Evolutionary conservation across 352 stramenopile genomes (phyloP), one percentile per base, ranked within the genome.

Genomic region (Pythium oligandrum): DNA sequence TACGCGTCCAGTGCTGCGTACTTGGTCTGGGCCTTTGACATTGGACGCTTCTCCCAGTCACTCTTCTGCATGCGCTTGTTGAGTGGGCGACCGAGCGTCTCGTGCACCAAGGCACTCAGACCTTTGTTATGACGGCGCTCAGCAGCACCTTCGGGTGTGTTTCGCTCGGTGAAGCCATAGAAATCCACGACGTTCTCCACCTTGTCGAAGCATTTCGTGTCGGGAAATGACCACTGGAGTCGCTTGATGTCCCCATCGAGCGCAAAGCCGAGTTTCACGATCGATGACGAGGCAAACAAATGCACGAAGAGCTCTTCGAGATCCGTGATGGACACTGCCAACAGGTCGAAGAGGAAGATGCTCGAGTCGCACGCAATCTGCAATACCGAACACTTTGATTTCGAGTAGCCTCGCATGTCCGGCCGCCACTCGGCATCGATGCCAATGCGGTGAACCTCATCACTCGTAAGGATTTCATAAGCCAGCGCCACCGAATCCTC

Each of bases 341-440:
- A 30, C 1, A 88, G 61, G 48, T 90, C 80, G 49, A 87, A 86
- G 12, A 90, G 65, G 46, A 90, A 88, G 12, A 82, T 72, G 44
- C 83, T 73, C 30, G 67, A 66, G n/a, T 74, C 66, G 37, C 77
- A 90, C 32, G 80, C 77, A 44, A 88, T 64, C 50, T 88, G 77
- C 37, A 90, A 65, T 38, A 88, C 71, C 1, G 80, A 80, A 53
- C 75, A 87, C 40, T 78, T 79, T 4, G 79, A 88, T 44, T 82
- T 76, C 26, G 68, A 53, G 17, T 66, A 53, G 2, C 64, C 70
- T 30, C 53, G 52, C 4, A 35, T 45, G 50, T 90, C 80, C 3
- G 77, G 77, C 4, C 77, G 73, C 80, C 80, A 90, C 50, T 90
- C 80, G 9, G 73, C 77, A 34, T 90, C 80, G n/a, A 88, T 73